Conservation (phyloP, 352 stramenopile species). For the Pythium aphanidermatum region DNA sequence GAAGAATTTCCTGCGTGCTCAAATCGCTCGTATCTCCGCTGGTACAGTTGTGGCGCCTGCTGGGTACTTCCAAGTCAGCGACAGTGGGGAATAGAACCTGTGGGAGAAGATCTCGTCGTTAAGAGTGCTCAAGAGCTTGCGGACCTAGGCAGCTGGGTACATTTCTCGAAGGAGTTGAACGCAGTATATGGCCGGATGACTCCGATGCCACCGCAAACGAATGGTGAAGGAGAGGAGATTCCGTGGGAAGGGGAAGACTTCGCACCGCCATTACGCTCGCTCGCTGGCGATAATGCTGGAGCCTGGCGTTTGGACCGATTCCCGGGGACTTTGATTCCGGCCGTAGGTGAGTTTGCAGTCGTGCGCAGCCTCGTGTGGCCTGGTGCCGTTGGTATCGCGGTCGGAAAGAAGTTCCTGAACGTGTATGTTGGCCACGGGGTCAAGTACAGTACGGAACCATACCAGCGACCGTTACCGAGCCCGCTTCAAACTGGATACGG, state of each 20-base stretch:
- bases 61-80: slow-evolving; percentile 78
- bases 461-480: slow-evolving; percentile 46
- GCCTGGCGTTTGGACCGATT: slow-evolving; percentile 73
- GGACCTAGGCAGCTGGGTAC: slow-evolving; percentile 77
- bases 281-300: slow-evolving; percentile 59
- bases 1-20: slow-evolving; percentile 80
- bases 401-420: slow-evolving; percentile 86
- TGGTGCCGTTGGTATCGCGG: slow-evolving; percentile 79
- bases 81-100: slow-evolving; percentile 69
- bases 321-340: slow-evolving; percentile 57
- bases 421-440: slow-evolving; percentile 86
- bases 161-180: slow-evolving; percentile 87
- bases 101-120: slow-evolving; percentile 61
- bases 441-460: slow-evolving; percentile 60
- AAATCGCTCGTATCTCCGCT: slow-evolving; percentile 87
- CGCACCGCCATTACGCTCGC: slow-evolving; percentile 37
- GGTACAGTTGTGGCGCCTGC: slow-evolving; percentile 74
- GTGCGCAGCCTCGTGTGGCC: slow-evolving; percentile 80
- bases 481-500: slow-evolving; percentile 46
- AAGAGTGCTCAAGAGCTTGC: slow-evolving; percentile 69
- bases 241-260: slow-evolving; percentile 64
- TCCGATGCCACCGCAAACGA: slow-evolving; percentile 61
- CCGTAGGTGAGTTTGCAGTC: slow-evolving; percentile 57
- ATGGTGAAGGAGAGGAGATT: slow-evolving; percentile 65
- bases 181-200: slow-evolving; percentile 65